Evolutionary conservation across 2,329 filamentous ascomycete species (phyloP), one percentile per base, ranked within the genome.

Genomic region (Sarocladiaceae sp.): DNA sequence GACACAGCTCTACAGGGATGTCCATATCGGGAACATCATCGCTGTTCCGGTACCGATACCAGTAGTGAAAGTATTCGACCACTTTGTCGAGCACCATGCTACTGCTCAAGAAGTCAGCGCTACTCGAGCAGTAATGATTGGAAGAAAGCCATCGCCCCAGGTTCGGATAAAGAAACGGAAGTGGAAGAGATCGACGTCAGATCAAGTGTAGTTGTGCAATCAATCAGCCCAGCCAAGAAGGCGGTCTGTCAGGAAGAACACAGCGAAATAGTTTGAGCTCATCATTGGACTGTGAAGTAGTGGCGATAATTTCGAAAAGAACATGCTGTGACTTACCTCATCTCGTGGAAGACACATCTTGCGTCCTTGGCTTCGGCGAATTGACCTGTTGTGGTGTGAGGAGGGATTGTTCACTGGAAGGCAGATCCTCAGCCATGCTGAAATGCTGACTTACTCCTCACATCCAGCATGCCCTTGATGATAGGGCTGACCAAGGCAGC

Each of bases 51-150:
- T 89, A 79, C 62, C 84, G 86, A 69, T 90, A 85, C 74, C 87
- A 88, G 73, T 91, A 92, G 65, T 90, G 88, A 56, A 91, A 85
- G 70, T 92, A 93, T 69, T 92, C 87, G 66, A 85, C 87, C 28
- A 92, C 84, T 65, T 90, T 90, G 66, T 92, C 88, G 2, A 93
- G 80, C 5, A 91, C 80, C 51, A 86, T 73, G 57, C 83, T 86
- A 68, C 87, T 91, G 65, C 59, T 52, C 40, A 56, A 47, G 53
- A 50, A 40, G 57, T 60, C 46, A 57, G 53, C 51, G 10, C 26
- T 11, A 15, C 26, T 33, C 8, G 17, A 48, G 17, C 44, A 48
- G 44, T 20, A 31, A 20, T n/a, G n/a, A n/a, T n/a, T n/a, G 25
- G 4, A 25, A 13, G 23, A 20, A 46, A 28, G 40, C 44, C 26